These are phyloP conservation scores for Solanum rostratum DNA, from an alignment of 257 asterid genomes.

Conservation along the genomic window DNA sequence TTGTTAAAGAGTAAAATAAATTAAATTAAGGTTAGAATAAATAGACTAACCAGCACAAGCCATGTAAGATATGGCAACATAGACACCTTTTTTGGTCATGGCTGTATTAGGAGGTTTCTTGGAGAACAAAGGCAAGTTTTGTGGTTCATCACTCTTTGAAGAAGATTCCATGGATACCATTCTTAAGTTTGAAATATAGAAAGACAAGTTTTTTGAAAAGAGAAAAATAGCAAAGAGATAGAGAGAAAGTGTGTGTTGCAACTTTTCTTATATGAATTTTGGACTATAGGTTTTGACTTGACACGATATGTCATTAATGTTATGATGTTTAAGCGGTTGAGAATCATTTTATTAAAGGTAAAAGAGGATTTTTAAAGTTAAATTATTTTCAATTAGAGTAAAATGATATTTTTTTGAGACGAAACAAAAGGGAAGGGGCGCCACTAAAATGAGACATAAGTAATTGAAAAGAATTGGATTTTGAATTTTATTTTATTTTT, in stretches of 20 bases:
- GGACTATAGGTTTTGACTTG: neutral
- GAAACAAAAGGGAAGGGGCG: too few relatives aligned
- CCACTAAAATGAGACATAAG: too few relatives aligned
- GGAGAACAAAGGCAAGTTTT: neutral
- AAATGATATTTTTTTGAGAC: too few relatives aligned
- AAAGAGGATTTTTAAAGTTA: too few relatives aligned
- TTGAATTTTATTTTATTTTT: neutral
- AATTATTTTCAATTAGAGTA: too few relatives aligned
- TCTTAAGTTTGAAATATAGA: neutral
- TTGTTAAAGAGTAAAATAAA: neutral
- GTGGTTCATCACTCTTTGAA: neutral
- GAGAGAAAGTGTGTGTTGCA: neutral
- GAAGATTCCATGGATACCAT: neutral
- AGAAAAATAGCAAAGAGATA: neutral
- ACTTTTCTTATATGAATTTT: neutral
- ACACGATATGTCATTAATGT: too few relatives aligned
- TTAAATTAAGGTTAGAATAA: neutral
- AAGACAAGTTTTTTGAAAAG: neutral
- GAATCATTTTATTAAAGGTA: too few relatives aligned
- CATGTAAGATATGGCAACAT: conserved; percentile 15
- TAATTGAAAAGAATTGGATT: neutral
- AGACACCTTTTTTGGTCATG: conserved; percentile 12
- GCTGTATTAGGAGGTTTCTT: neutral
- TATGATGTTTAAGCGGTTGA: too few relatives aligned
- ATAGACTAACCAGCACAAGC: conserved; percentile 13